These are phyloP conservation scores for Lathyrus aphaca DNA, from an alignment of 306 rosid species.

Conservation along the genomic window DNA sequence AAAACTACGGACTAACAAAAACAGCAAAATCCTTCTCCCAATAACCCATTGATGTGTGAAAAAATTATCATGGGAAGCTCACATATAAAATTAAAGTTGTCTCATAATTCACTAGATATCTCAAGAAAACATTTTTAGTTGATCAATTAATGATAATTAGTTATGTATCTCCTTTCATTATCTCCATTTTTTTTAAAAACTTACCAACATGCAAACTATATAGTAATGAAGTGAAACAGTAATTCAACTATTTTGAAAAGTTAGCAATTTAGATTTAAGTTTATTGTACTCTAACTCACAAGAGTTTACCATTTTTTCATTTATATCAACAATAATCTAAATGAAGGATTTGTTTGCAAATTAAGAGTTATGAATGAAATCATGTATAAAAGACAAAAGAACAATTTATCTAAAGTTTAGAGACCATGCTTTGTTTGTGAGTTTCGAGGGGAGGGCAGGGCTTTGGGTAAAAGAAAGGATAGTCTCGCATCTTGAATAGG, in stretches of 20 bases:
- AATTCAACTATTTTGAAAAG: not conserved
- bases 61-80: conserved; percentile 8
- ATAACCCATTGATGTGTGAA: not conserved
- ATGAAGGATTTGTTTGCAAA: conserved; percentile 1
- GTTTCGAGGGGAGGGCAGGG: too few species aligned
- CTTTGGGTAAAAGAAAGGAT: too few species aligned
- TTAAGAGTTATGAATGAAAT: conserved; percentile 29
- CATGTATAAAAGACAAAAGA: not conserved
- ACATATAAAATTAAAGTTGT: conserved; percentile 1
- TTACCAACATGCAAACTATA: conserved; percentile 1
- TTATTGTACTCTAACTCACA: conserved; percentile 3
- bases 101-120: not conserved
- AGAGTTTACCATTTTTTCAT: conserved; percentile 8
- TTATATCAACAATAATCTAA: conserved; percentile 29
- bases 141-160: not conserved
- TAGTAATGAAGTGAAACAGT: conserved; percentile 15
- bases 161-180: conserved; percentile 5
- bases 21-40: not conserved
- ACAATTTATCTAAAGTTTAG: not conserved
- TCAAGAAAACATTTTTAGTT: not conserved
- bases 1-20: not conserved
- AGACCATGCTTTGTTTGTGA: not conserved
- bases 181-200: not conserved
- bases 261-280: conserved; percentile 13
- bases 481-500: too few species aligned